Conservation (phyloP, 225 moss, liverwort and hornwort species). For the Marchantia polymorpha region DNA sequence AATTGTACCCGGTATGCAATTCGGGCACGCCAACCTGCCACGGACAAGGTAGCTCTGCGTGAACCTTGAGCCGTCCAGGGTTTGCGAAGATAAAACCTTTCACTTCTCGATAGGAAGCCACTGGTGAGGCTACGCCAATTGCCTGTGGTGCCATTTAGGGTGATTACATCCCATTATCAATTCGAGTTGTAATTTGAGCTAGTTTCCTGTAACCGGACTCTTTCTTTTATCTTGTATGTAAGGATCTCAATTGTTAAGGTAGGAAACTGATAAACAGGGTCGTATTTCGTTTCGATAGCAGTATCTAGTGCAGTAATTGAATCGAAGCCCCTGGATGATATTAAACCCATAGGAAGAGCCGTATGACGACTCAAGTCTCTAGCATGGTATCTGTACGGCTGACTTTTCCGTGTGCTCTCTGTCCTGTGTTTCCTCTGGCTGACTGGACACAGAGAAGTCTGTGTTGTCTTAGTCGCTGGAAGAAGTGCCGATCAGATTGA, state of each 20-base stretch:
- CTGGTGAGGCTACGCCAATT: conserved; percentile 27
- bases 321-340: conserved; percentile 10
- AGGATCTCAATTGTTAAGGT: too few relatives aligned
- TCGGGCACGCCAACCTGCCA: conserved; percentile 24
- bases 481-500: conserved; percentile 4
- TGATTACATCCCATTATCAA: conserved; percentile 8
- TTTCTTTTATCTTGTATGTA: too few relatives aligned
- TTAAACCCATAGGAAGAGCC: conserved; percentile 24
- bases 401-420: conserved; percentile 5
- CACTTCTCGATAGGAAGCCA: conserved; percentile 44
- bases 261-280: too few relatives aligned
- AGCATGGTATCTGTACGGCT: not conserved
- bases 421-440: not conserved
- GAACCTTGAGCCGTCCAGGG: conserved; percentile 39
- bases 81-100: conserved; percentile 31
- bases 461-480: conserved; percentile 8
- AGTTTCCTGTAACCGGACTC: too few relatives aligned
- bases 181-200: too few relatives aligned
- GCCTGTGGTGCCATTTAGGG: conserved; percentile 37
- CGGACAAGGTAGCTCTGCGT: conserved; percentile 25
- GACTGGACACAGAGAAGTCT: conserved; percentile 18
- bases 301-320: not conserved
- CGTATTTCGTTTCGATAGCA: too few relatives aligned
- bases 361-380: conserved; percentile 22
- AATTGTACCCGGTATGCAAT: too few relatives aligned